Base-by-base conservation (phyloP, 768 basidiomycete species). In the Gloeostereum incarnatum region DNA sequence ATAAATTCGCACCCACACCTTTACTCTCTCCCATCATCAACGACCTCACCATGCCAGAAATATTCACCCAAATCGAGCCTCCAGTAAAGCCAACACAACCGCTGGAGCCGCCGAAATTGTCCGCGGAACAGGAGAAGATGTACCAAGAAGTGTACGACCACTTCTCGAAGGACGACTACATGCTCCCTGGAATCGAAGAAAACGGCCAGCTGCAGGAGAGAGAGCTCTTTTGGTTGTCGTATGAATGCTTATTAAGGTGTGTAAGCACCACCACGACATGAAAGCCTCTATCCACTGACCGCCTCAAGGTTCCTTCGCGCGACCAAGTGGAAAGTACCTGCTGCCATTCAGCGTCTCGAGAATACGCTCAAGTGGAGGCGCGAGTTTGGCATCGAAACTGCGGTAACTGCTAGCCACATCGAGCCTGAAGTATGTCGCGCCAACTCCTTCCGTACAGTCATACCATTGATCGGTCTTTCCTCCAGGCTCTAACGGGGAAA, bases 161-260 rank as follows among this genome's bases (percentile, higher is more conserved):
- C 53, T 84, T 87, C 47, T 49, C 68, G 13, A 51, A 57, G n/a
- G 49, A 63, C 0, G 62, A 63, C 2, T 83, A 82, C 52, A 55
- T 47, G 4, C 51, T 84, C 21, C 73, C 80, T 2, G 65, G 57
- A n/a, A 51, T 61, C 6, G 56, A 59, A 0, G 60, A 62, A 30
- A 62, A 68, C 2, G 62, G 67, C 6, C 55, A 60, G 41, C 60
- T 88, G 36, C 63, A 44, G 31, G 83, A 84, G 22, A 69, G 63
- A 23, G 88, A 90, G 52, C 75, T 74, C 57, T 84, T 84, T 54
- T 90, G 85, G 84, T 62, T 90, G 58, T 81, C 81, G 2, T 69
- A 71, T 49, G 87, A 89, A 45, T 86, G 83, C 55, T 55, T 89
- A 27, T 62, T 83, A 30, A 68, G 87, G 68, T 81, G 43, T 22